phyloP scores from a whole-genome alignment of 352 stramenopile genomes.

The Phytophthora colocasiae region DNA sequence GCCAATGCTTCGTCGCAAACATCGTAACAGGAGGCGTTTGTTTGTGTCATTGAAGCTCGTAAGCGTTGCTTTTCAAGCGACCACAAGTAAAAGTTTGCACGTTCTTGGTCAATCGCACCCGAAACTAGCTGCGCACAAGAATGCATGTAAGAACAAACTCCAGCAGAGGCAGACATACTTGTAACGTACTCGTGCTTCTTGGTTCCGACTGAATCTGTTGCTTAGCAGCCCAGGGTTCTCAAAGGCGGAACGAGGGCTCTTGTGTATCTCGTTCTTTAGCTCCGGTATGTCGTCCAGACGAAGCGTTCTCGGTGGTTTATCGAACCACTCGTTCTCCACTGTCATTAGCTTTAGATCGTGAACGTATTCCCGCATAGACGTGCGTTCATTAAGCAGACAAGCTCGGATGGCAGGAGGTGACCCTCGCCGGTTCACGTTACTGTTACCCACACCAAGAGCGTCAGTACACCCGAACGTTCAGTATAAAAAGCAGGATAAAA shows the following conservation, averaged over 20 bases:
- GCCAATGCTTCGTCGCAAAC: constrained; percentile 83
- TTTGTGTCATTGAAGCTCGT: constrained; percentile 70
- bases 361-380: constrained; percentile 88
- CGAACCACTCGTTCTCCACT: constrained; percentile 74
- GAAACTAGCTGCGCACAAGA: constrained; percentile 63
- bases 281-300: constrained; percentile 60
- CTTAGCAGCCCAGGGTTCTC: constrained; percentile 72
- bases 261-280: constrained; percentile 64
- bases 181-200: constrained; percentile 67
- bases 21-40: constrained; percentile 78
- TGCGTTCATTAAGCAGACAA: constrained; percentile 84
- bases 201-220: constrained; percentile 66
- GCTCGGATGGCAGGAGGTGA: constrained; percentile 85
- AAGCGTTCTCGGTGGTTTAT: constrained; percentile 48
- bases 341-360: constrained; percentile 84
- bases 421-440: constrained; percentile 88
- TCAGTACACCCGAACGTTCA: constrained; percentile 14
- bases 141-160: constrained; percentile 5
- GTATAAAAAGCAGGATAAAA: background rate
- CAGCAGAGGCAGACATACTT: background rate
- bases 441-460: constrained; percentile 24
- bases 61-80: constrained; percentile 75
- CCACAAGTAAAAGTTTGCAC: constrained; percentile 88
- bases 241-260: constrained; percentile 57
- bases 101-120: constrained; percentile 75